These are phyloP conservation scores for Garcia nutans DNA, from an alignment of 345 rosid species.

Conservation along the genomic window DNA sequence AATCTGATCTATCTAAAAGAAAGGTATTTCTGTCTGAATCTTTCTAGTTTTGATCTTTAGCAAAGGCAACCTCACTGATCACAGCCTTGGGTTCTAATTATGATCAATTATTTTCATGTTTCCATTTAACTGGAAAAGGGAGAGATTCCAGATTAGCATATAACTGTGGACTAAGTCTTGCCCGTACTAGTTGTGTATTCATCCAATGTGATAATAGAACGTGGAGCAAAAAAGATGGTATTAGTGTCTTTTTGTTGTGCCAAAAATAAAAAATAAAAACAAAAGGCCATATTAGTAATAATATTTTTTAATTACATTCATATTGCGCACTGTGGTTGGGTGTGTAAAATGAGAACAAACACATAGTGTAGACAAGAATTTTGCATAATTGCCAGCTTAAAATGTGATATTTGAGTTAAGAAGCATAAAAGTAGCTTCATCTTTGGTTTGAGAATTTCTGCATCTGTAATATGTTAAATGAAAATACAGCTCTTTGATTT, in stretches of 20 bases:
- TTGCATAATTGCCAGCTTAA: not conserved
- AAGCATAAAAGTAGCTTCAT: not conserved
- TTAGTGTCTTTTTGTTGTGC: too few species aligned
- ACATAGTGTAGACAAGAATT: too few species aligned
- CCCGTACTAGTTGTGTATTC: too few species aligned
- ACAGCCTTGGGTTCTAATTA: not conserved
- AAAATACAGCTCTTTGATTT: not conserved
- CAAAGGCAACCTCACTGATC: not conserved
- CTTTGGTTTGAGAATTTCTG: not conserved
- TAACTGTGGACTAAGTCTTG: not conserved
- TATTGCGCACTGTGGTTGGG: too few species aligned
- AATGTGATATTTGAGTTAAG: not conserved
- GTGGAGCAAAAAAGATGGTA: too few species aligned
- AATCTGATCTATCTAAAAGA: constrained; percentile 55
- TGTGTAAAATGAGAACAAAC: not conserved
- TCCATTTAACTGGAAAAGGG: not conserved
- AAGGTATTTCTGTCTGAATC: constrained; percentile 38
- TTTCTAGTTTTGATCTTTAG: not conserved
- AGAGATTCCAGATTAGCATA: not conserved
- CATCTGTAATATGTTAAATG: not conserved
- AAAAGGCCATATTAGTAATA: too few species aligned
- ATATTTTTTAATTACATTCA: too few species aligned
- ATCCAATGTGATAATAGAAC: too few species aligned
- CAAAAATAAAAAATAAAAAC: too few species aligned
- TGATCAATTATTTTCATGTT: not conserved